These are phyloP conservation scores for Warburgia ugandensis DNA, from an alignment of 164 flowering plant genomes.

Conservation along the genomic window DNA sequence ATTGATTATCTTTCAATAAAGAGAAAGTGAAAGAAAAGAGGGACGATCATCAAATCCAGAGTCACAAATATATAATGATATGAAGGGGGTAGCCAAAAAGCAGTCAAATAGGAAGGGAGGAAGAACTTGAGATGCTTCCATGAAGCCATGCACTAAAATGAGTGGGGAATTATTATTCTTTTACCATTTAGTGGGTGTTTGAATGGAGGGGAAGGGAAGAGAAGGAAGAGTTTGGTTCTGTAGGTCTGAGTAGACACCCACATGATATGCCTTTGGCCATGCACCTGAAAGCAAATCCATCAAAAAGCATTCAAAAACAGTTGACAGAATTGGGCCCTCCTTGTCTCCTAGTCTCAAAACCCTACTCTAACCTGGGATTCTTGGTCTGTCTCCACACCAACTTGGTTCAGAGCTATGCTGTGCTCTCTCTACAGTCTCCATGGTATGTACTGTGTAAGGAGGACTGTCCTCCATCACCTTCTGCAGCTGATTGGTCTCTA, in stretches of 20 bases:
- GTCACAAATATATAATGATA: too few species aligned
- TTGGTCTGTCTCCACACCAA: neutral
- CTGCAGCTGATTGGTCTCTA: too few species aligned
- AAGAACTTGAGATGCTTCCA: neutral
- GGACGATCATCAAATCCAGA: too few species aligned
- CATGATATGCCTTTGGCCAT: constrained; percentile 14
- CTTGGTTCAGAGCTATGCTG: neutral
- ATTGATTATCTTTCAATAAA: too few species aligned
- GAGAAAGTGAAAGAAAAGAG: too few species aligned
- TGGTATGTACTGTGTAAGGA: neutral
- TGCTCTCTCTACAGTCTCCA: neutral
- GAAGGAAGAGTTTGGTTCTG: neutral
- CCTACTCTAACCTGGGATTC: constrained; percentile 6
- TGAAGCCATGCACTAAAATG: constrained; percentile 13
- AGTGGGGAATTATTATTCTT: constrained; percentile 20
- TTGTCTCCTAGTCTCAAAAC: constrained; percentile 11
- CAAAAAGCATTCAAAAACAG: constrained; percentile 2
- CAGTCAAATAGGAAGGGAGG: constrained; percentile 7
- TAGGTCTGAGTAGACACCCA: constrained; percentile 9
- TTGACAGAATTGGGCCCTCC: constrained; percentile 12
- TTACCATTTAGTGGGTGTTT: constrained; percentile 3
- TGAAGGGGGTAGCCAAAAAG: neutral
- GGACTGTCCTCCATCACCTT: neutral
- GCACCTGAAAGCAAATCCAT: neutral
- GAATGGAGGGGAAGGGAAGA: constrained; percentile 6